Percentiles rank a stretch among this genome's conserved stretches.
Conservation (phyloP, 2,329 filamentous ascomycete genomes). For the Arthrocladium fulminans region DNA sequence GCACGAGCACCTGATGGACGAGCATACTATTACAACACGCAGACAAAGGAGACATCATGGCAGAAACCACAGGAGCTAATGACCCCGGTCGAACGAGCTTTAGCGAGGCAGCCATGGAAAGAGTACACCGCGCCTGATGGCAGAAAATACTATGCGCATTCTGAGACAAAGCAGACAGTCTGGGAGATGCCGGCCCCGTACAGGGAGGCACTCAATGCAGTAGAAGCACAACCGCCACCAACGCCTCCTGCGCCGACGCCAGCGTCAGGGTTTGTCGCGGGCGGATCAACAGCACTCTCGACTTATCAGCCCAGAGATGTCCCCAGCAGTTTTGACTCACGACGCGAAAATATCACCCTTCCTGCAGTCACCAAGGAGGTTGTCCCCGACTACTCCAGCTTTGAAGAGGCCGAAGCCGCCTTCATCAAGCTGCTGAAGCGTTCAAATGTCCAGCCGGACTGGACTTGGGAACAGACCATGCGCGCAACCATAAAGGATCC, state of each 20-base stretch:
- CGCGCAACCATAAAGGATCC: conserved; percentile 78
- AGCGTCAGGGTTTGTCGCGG: conserved; percentile 48
- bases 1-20: conserved; percentile 72
- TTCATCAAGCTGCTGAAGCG: conserved; percentile 85
- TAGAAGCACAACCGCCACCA: conserved; percentile 31
- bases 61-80: conserved; percentile 85
- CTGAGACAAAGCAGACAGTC: conserved; percentile 79
- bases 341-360: conserved; percentile 36
- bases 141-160: conserved; percentile 91
- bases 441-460: conserved; percentile 78
- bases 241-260: conserved; percentile 36
- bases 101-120: conserved; percentile 81
- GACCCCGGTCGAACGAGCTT: conserved; percentile 69
- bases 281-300: conserved; percentile 39
- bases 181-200: conserved; percentile 90
- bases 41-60: conserved; percentile 87
- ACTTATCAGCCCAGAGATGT: conserved; percentile 42
- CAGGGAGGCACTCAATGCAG: conserved; percentile 61
- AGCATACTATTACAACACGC: conserved; percentile 81
- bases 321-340: conserved; percentile 39
- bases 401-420: conserved; percentile 84
- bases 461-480: conserved; percentile 86
- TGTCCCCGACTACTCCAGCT: conserved; percentile 68
- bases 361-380: conserved; percentile 33
- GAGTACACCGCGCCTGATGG: conserved; percentile 82